phyloP scores from a whole-genome alignment of 73 alveolate genomes.

The Paramecium octaurelia region DNA sequence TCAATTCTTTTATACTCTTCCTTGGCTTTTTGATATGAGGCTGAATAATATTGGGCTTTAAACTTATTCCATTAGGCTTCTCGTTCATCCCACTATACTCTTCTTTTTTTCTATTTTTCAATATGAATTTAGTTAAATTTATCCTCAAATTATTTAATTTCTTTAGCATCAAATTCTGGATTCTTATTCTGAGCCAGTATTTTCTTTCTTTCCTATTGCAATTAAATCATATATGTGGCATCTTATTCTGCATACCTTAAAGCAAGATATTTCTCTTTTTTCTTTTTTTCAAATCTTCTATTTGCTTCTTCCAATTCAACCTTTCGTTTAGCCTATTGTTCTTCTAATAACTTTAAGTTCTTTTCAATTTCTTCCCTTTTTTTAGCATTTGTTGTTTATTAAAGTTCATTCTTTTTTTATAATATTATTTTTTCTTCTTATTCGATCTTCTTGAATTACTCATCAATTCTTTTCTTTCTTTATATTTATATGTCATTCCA shows the following conservation, averaged over 20 bases:
- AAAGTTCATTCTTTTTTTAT: not conserved
- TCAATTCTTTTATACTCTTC: not conserved
- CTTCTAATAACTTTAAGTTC: slow-evolving; percentile 13
- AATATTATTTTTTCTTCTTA: not conserved
- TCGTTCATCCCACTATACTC: not conserved
- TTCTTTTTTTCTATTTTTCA: not conserved
- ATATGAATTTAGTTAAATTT: slow-evolving; percentile 35
- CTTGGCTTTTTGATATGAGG: not conserved
- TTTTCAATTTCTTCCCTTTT: slow-evolving; percentile 28
- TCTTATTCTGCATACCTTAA: slow-evolving; percentile 16
- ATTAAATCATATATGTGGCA: not conserved
- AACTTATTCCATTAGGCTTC: slow-evolving; percentile 40
- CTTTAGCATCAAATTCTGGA: slow-evolving; percentile 48
- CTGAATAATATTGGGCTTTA: slow-evolving; percentile 25
- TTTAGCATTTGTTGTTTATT: not conserved
- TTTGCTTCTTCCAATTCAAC: slow-evolving; percentile 11
- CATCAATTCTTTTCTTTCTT: slow-evolving; percentile 20
- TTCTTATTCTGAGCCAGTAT: not conserved
- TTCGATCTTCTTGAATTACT: not conserved
- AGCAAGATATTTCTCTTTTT: slow-evolving; percentile 22
- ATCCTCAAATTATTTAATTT: slow-evolving; percentile 38
- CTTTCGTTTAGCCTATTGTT: not conserved
- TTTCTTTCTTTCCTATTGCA: slow-evolving; percentile 22
- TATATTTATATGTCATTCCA: slow-evolving; percentile 23
- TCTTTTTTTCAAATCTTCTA: not conserved